phyloP scores from a whole-genome alignment of 768 basidiomycete genomes.

The Tulasnella sp. region DNA sequence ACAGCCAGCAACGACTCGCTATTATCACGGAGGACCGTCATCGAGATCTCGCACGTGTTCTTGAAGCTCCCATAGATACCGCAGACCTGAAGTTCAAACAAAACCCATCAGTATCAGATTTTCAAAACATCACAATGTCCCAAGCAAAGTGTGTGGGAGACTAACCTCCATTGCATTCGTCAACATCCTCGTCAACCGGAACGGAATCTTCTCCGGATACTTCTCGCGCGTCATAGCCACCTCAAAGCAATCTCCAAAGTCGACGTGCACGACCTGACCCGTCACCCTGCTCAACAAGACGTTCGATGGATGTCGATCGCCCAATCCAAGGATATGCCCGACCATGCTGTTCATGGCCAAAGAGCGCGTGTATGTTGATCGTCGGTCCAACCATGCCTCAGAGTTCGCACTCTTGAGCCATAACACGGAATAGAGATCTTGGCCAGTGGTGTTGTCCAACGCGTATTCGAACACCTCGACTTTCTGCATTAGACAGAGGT shows the following conservation, averaged over 20 bases:
- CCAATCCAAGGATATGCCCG: conserved; percentile 91
- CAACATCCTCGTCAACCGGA: conserved; percentile 95
- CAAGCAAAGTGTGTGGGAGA: too few relatives aligned
- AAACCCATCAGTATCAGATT: neutral
- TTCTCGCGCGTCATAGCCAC: conserved; percentile 97
- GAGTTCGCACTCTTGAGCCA: conserved; percentile 95
- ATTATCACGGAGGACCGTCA: conserved; percentile 91
- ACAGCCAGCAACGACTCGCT: conserved; percentile 99
- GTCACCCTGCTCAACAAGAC: conserved; percentile 80
- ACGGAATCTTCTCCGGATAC: conserved; percentile 97
- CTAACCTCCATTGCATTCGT: conserved; percentile 97
- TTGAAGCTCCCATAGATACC: conserved; percentile 97
- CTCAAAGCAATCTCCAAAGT: conserved; percentile 97
- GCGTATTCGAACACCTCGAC: conserved; percentile 99
- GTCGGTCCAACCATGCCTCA: conserved; percentile 94
- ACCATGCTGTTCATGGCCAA: conserved; percentile 98
- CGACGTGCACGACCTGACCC: conserved; percentile 93
- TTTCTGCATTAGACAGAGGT: conserved; percentile 86
- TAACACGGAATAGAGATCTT: conserved; percentile 90
- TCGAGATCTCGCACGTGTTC: conserved; percentile 93
- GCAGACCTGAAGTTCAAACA: conserved; percentile 52
- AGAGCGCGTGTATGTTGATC: conserved; percentile 90
- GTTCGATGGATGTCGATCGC: conserved; percentile 97
- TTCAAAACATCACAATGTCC: neutral
- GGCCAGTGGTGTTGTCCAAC: conserved; percentile 94